Evolutionary conservation across 345 rosid genomes (phyloP).

Genomic region (Corymbia maculata): DNA sequence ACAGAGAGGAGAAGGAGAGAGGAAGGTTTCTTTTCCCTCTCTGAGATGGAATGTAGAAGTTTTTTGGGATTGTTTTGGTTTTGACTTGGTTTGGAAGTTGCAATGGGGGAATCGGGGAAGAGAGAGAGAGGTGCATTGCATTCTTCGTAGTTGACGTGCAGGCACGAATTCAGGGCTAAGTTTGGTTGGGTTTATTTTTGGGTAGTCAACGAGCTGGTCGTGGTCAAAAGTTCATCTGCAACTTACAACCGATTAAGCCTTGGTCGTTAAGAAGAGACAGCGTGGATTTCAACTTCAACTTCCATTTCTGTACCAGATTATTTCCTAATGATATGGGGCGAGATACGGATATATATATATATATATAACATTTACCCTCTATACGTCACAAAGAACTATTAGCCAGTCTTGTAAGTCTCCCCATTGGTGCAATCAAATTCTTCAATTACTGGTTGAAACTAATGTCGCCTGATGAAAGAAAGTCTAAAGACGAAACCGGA

Average conservation of each 20-base stretch:
- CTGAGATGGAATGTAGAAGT: conserved; percentile 5
- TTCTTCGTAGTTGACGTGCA: conserved; percentile 45
- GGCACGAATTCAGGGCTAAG: conserved; percentile 36
- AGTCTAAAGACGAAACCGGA: no score
- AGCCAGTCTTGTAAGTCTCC: no score
- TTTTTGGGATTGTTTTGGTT: neutral
- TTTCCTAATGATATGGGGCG: neutral
- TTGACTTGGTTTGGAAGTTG: neutral
- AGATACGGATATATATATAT: no score
- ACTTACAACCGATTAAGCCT: neutral
- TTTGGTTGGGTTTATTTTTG: neutral
- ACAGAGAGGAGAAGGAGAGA: neutral
- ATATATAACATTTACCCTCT: no score
- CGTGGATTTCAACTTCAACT: neutral
- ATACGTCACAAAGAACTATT: no score
- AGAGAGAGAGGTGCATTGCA: neutral
- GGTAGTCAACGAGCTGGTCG: neutral
- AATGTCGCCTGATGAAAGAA: no score
- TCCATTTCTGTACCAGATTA: neutral
- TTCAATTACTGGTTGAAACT: no score
- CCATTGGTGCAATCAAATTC: no score
- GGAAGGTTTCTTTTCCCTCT: neutral
- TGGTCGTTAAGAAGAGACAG: neutral
- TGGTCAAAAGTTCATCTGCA: neutral
- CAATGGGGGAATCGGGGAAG: neutral